phyloP scores from a whole-genome alignment of 495 filamentous ascomycete species.

The Aspergillus avenaceus region DNA sequence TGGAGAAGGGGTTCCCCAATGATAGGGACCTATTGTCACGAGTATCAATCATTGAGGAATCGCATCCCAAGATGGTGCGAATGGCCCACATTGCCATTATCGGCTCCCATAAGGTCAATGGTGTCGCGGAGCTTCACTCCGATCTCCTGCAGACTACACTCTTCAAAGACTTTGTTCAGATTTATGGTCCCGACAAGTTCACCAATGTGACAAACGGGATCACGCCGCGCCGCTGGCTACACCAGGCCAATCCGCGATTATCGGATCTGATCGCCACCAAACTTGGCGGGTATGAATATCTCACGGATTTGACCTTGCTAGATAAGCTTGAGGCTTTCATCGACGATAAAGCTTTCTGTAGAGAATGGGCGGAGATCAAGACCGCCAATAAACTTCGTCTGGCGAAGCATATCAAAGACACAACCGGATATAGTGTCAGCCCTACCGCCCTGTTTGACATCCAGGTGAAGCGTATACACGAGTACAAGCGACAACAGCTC shows the following conservation, averaged over 20 bases:
- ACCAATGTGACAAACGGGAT: conserved; percentile 98
- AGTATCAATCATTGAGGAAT: conserved; percentile 96
- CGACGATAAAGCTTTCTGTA: conserved; percentile 83
- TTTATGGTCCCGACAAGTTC: conserved; percentile 95
- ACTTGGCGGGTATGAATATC: conserved; percentile 72
- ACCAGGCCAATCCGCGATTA: conserved; percentile 92
- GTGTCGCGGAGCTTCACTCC: conserved; percentile 94
- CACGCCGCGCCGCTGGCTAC: conserved; percentile 91
- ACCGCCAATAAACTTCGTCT: conserved; percentile 74
- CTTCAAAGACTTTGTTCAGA: conserved; percentile 94
- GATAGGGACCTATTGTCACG: conserved; percentile 78
- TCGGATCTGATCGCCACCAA: conserved; percentile 91
- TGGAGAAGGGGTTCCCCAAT: conserved; percentile 85
- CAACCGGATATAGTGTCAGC: conserved; percentile 74
- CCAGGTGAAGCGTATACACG: conserved; percentile 98
- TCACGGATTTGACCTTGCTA: conserved; percentile 82
- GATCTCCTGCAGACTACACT: conserved; percentile 97
- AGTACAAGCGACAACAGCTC: conserved; percentile 98
- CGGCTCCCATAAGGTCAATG: conserved; percentile 98
- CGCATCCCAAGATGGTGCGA: conserved; percentile 93
- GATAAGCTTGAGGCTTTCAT: conserved; percentile 76
- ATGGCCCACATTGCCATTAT: conserved; percentile 96
- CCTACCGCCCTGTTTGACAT: conserved; percentile 90
- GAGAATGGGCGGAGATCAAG: conserved; percentile 90
- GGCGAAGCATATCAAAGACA: conserved; percentile 82